Conservation (phyloP, 768 basidiomycete genomes). For the Kwoniella mangroviensis region DNA sequence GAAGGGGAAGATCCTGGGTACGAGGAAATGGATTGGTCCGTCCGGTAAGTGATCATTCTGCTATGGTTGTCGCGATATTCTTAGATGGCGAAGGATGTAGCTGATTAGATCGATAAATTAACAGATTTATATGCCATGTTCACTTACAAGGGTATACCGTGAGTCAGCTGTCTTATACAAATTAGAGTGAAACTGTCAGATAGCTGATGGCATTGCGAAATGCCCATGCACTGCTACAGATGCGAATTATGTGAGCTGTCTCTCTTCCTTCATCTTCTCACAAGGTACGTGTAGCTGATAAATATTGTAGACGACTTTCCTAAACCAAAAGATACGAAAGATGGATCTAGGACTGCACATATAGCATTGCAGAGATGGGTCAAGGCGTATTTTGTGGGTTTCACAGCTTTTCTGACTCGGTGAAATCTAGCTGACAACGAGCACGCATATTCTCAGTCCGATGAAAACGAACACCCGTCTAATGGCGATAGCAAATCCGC, state of each 20-base stretch:
- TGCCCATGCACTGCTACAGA: constrained; percentile 5
- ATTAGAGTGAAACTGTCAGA: not conserved
- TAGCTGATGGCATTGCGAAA: not conserved
- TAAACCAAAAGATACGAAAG: constrained; percentile 32
- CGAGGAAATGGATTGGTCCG: constrained; percentile 79
- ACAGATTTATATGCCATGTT: constrained; percentile 80
- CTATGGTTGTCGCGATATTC: too few relatives aligned
- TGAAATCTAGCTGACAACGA: not conserved
- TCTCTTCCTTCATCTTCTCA: too few relatives aligned
- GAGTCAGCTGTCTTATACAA: constrained; percentile 52
- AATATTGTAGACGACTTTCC: constrained; percentile 59
- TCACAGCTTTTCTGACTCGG: not conserved
- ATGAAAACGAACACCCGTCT: not conserved
- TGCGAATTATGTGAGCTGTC: constrained; percentile 22
- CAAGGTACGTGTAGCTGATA: too few relatives aligned
- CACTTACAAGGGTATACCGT: constrained; percentile 80
- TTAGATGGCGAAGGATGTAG: not conserved
- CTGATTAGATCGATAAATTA: not conserved
- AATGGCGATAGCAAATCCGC: constrained; percentile 59
- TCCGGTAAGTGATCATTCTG: constrained; percentile 62
- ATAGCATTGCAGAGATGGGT: constrained; percentile 72
- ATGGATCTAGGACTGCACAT: constrained; percentile 52
- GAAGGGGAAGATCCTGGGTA: constrained; percentile 64
- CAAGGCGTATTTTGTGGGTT: constrained; percentile 68
- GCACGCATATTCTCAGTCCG: constrained; percentile 32